Conservation (phyloP, 106 monocot genomes). For the Acorus calamus region DNA sequence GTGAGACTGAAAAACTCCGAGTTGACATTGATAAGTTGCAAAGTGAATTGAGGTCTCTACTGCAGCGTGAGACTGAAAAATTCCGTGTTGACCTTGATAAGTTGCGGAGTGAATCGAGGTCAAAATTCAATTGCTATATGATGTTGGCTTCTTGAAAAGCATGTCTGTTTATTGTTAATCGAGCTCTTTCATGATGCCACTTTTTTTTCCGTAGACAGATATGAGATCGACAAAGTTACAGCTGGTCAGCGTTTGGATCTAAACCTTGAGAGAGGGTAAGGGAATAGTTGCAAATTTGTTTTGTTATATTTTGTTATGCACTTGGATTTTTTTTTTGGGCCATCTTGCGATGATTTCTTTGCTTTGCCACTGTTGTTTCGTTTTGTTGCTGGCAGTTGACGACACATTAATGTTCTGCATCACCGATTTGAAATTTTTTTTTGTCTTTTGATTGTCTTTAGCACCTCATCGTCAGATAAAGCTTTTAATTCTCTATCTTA, state of each 20-base stretch:
- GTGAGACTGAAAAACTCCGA: conserved; percentile 76
- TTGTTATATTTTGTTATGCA: not conserved
- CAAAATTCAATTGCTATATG: not conserved
- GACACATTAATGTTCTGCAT: no score
- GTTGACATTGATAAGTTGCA: conserved; percentile 85
- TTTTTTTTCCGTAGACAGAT: conserved; percentile 26
- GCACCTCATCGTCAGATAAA: no score
- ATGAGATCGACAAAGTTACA: conserved; percentile 86
- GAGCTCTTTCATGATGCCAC: not conserved
- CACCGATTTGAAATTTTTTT: no score
- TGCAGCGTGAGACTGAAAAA: conserved; percentile 83
- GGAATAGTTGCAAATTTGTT: not conserved
- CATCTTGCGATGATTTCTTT: not conserved
- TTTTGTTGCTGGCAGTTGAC: no score
- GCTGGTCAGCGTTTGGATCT: conserved; percentile 86
- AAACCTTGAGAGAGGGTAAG: conserved; percentile 93
- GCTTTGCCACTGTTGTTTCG: no score
- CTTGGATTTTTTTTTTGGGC: not conserved
- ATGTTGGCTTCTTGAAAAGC: not conserved
- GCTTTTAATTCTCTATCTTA: no score
- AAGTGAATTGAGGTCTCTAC: conserved; percentile 61
- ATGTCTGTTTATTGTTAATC: not conserved
- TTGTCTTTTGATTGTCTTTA: no score
- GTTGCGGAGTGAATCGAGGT: not conserved
- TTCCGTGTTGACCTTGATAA: conserved; percentile 35